Base-by-base conservation (phyloP, 768 basidiomycete species). In the Amanita subjunquillea region DNA sequence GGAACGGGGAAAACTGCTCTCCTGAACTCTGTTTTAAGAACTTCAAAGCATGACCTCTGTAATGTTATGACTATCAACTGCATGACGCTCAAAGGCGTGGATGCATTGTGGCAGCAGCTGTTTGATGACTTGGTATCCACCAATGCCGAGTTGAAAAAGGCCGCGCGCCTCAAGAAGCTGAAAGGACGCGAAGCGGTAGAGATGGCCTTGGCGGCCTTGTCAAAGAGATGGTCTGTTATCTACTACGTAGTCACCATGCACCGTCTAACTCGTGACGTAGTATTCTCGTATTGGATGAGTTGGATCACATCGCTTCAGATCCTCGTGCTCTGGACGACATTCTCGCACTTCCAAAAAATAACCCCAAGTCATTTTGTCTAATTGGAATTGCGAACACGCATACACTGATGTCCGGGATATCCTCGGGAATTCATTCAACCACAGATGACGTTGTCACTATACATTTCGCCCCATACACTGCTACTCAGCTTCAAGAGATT, bases 1-100 rank as follows among this genome's bases (percentile, higher is more conserved):
- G 95, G 94, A 1, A 91, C 91, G 2, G 91, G 91, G 17, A 94
- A 95, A 70, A 94, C 90, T 1, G 91, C 90, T 0, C 71, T 95
- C 3, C 79, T 92, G 25, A 83, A 85, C 59, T 71, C 82, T 4
- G 69, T 90, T 27, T 64, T 93, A 20, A 65, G 65, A 17, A 65
- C 69, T 6, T 56, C 76, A 25, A 65, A 71, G 23, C 58, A 69
- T 6, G 69, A 72, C 29, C 63, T 78, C 41, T 53, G 43, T 34
- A 74, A 71, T 56, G 68, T 83, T 10, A 63, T 83, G 40, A 70
- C 75, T 49, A 67, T 91, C 58, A 93, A 92, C 61, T 93, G 91
- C 65, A 88, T 91, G 85, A 80, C 84, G 2, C 68, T 91, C 41
- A 76, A 75, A 39, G 74, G 71, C 48, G 67, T 88, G 47, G 86